Conservation (phyloP, 2,329 filamentous ascomycete species). For the Aspergillus ibericus region DNA sequence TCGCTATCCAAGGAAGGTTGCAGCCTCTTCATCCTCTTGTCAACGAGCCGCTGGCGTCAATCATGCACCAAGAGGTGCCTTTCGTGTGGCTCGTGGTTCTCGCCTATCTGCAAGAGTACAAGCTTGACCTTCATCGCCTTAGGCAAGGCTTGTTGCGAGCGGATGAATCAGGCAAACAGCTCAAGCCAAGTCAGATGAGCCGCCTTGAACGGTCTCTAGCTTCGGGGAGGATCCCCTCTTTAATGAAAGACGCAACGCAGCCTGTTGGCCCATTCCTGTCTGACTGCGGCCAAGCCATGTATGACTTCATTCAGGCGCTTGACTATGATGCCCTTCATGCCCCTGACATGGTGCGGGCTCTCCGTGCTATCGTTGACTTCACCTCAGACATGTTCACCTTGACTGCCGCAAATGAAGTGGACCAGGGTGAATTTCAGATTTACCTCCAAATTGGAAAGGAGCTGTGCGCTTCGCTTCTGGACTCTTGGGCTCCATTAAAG, state of each 20-base stretch:
- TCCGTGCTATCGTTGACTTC: slow-evolving; percentile 41
- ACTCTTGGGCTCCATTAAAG: slow-evolving; percentile 26
- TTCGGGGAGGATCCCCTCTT: slow-evolving; percentile 38
- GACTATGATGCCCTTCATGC: slow-evolving; percentile 27
- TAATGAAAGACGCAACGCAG: slow-evolving; percentile 45
- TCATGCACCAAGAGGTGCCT: slow-evolving; percentile 24
- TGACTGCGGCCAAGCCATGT: slow-evolving; percentile 38
- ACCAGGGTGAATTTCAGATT: slow-evolving; percentile 56
- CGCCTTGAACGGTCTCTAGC: slow-evolving; percentile 43
- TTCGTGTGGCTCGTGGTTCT: slow-evolving; percentile 27
- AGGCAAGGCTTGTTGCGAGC: slow-evolving; percentile 34
- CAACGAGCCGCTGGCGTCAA: slow-evolving; percentile 39
- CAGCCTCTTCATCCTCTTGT: slow-evolving; percentile 43
- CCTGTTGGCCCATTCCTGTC: slow-evolving; percentile 40
- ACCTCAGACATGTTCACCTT: slow-evolving; percentile 53
- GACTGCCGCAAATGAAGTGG: slow-evolving; percentile 44
- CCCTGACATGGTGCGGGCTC: slow-evolving; percentile 25
- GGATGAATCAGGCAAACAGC: slow-evolving; percentile 31
- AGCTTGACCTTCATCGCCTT: slow-evolving; percentile 36
- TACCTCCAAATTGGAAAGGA: slow-evolving; percentile 49
- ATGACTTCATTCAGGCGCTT: slow-evolving; percentile 35
- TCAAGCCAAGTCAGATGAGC: slow-evolving; percentile 46
- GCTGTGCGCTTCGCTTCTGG: slow-evolving; percentile 35
- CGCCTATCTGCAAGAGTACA: slow-evolving; percentile 40
- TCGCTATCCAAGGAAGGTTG: slow-evolving; percentile 25